A percentile compares a stretch with the other conserved stretches of the same genome.
phyloP scores from a whole-genome alignment of 2,329 filamentous ascomycete species.

The Fusarium sp. region DNA sequence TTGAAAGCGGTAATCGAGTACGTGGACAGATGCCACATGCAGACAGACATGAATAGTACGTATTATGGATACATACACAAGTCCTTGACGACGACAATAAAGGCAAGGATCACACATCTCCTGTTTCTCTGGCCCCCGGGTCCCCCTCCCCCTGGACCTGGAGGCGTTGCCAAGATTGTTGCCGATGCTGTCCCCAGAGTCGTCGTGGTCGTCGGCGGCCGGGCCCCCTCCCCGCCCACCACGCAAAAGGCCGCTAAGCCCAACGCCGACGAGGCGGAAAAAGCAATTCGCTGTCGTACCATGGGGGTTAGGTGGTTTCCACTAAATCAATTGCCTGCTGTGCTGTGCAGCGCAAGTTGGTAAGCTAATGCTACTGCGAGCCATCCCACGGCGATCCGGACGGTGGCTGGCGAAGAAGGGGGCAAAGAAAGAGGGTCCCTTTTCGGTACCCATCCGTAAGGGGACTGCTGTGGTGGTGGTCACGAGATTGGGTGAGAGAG shows the following conservation, averaged over 20 bases:
- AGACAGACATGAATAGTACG: not conserved
- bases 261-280: constrained; percentile 1
- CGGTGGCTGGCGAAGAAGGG: not conserved
- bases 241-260: not conserved
- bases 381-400: not conserved
- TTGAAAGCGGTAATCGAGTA: not conserved
- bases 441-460: not conserved
- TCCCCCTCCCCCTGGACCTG: not conserved
- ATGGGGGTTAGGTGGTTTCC: not conserved
- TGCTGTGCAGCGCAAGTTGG: not conserved
- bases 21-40: not conserved
- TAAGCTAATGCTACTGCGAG: not conserved
- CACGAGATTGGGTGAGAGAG: not conserved
- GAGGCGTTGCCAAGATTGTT: not conserved
- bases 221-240: not conserved
- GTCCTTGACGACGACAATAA: not conserved
- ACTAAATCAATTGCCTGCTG: not conserved
- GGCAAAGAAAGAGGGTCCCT: not conserved
- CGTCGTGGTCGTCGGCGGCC: not conserved
- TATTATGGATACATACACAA: not conserved
- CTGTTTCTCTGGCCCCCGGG: not conserved
- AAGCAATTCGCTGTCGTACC: constrained; percentile 6
- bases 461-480: not conserved
- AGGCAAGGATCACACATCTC: not conserved
- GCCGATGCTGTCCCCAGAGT: not conserved